Percentiles rank a stretch among this genome's conserved stretches.
phyloP scores from a whole-genome alignment of 345 rosid genomes.

The Hibiscus tridactylites region DNA sequence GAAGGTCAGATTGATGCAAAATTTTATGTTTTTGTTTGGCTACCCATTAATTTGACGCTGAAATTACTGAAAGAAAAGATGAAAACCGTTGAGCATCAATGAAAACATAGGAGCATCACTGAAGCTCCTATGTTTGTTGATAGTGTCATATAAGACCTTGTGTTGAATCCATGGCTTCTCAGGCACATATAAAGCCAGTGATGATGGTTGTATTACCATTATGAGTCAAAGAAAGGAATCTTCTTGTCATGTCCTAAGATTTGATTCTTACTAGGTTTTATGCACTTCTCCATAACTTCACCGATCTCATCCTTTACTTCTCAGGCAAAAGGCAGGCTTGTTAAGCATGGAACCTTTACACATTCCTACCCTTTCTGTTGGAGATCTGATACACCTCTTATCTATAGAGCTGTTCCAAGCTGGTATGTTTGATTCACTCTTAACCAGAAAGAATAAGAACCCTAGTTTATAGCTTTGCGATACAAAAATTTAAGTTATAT shows the following conservation, averaged over 20 bases:
- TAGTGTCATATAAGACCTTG: not conserved
- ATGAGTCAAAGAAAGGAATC: not conserved
- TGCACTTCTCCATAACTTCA: not conserved
- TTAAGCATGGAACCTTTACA: slow-evolving; percentile 69
- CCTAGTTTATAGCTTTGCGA: not conserved
- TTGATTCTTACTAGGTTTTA: not conserved
- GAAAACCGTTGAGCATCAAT: not conserved
- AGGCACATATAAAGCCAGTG: not conserved
- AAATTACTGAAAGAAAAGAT: not conserved
- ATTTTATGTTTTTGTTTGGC: slow-evolving; percentile 1
- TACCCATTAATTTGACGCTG: not conserved
- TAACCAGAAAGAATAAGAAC: slow-evolving; percentile 3
- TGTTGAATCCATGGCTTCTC: not conserved
- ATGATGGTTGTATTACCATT: not conserved
- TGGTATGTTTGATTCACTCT: slow-evolving; percentile 39
- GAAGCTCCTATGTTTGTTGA: not conserved
- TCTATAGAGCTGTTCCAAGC: slow-evolving; percentile 95
- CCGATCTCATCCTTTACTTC: slow-evolving; percentile 6
- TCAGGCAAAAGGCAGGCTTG: slow-evolving; percentile 91
- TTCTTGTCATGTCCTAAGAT: not conserved
- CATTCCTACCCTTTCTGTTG: slow-evolving; percentile 88
- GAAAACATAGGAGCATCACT: no score
- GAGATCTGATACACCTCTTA: slow-evolving; percentile 98
- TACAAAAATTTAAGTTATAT: not conserved
- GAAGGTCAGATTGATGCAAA: slow-evolving; percentile 43